A percentile compares a stretch with the other conserved stretches of the same genome.
Conservation (phyloP, 305 asterid genomes). For the Coffea humblotiana region DNA sequence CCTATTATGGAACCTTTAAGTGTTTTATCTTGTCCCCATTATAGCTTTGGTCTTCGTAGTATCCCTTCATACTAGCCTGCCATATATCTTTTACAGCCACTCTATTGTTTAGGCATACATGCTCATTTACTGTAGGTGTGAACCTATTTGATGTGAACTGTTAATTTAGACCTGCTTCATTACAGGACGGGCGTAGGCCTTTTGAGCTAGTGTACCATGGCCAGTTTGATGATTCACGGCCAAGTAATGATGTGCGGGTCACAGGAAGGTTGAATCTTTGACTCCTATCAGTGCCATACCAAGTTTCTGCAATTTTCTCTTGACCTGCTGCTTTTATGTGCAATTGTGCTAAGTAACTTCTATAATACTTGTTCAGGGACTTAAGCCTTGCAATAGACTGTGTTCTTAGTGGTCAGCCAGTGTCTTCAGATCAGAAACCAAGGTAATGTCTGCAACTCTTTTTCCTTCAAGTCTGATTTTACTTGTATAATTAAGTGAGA, state of each 20-base stretch:
- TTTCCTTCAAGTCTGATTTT: constrained; percentile 4
- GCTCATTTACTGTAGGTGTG: not conserved
- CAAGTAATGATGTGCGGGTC: constrained; percentile 55
- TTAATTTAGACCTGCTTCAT: constrained; percentile 9
- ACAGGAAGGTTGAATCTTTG: constrained; percentile 73
- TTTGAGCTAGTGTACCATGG: constrained; percentile 96
- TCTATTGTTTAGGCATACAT: not conserved
- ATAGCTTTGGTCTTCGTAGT: not conserved
- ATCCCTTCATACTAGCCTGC: not conserved
- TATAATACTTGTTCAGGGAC: constrained; percentile 50
- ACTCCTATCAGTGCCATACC: constrained; percentile 6
- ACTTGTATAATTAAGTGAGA: not conserved
- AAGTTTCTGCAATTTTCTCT: not conserved
- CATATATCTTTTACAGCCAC: not conserved
- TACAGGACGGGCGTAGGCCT: constrained; percentile 91
- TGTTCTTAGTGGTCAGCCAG: constrained; percentile 79
- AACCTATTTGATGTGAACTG: not conserved
- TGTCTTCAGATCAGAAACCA: constrained; percentile 68
- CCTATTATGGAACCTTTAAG: constrained; percentile 5
- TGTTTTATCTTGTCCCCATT: not conserved
- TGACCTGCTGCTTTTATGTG: not conserved
- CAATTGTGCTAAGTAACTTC: constrained; percentile 13
- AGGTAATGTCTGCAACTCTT: constrained; percentile 39
- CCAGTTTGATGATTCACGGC: constrained; percentile 93
- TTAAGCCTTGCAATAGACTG: constrained; percentile 81